Conservation (phyloP, 208 protist genomes). For the Endotrypanum monterogeii region DNA sequence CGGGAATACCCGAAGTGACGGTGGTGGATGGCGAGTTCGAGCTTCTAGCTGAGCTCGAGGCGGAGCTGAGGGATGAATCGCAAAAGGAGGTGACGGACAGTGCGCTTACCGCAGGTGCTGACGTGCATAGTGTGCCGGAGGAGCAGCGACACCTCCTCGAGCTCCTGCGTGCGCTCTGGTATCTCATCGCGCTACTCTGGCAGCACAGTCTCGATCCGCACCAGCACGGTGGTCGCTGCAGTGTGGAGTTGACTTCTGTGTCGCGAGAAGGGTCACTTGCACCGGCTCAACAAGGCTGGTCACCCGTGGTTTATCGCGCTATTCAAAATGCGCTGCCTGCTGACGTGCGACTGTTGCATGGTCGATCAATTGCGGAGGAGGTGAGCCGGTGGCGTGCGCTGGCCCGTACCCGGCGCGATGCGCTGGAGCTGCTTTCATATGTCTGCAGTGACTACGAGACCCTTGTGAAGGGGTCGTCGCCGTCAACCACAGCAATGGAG, state of each 20-base stretch:
- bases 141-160: conserved; percentile 18
- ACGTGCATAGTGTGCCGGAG: neutral
- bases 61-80: conserved; percentile 1
- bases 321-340: conserved; percentile 42
- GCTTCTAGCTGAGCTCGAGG: conserved; percentile 10
- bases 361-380: conserved; percentile 34
- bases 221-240: neutral
- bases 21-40: conserved; percentile 19
- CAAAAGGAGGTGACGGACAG: neutral
- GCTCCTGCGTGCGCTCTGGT: conserved; percentile 49
- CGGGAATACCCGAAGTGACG: conserved; percentile 28
- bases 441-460: conserved; percentile 47
- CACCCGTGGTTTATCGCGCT: conserved; percentile 55
- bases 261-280: conserved; percentile 1
- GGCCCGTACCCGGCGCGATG: conserved; percentile 40
- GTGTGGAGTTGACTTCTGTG: neutral
- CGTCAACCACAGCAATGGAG: neutral
- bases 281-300: conserved; percentile 41
- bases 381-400: conserved; percentile 49
- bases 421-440: conserved; percentile 62
- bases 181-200: conserved; percentile 44
- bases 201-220: conserved; percentile 23
- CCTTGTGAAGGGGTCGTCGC: neutral
- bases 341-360: conserved; percentile 31
- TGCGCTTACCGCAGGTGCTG: neutral